These are phyloP conservation scores for Leccinum pallidistipes DNA, from an alignment of 1,284 basidiomycete species.

Conservation along the genomic window DNA sequence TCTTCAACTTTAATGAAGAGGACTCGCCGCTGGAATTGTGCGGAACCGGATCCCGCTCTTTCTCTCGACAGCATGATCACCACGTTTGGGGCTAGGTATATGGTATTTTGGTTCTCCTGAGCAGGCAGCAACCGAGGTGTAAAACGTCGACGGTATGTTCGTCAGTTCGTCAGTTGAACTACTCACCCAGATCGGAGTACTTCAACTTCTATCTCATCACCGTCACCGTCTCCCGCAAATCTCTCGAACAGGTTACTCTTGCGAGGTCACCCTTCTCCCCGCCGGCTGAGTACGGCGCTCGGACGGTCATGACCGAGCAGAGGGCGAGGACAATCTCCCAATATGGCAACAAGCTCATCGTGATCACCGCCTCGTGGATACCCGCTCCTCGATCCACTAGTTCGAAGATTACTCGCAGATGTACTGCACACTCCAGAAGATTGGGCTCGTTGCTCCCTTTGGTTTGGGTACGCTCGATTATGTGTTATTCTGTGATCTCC, in stretches of 20 bases:
- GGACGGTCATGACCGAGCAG: slow-evolving; percentile 9
- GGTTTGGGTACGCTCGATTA: slow-evolving; percentile 28
- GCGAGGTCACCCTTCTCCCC: slow-evolving; percentile 15
- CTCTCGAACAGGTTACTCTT: slow-evolving; percentile 2
- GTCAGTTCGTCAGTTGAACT: no score
- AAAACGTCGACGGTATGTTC: background rate
- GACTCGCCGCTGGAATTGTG: slow-evolving; percentile 25
- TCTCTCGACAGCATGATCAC: background rate
- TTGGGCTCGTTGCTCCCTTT: slow-evolving; percentile 32
- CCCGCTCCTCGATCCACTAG: slow-evolving; percentile 27
- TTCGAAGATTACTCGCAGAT: slow-evolving; percentile 28
- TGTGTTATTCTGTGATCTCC: background rate
- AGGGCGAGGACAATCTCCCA: slow-evolving; percentile 23
- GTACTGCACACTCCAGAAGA: slow-evolving; percentile 31
- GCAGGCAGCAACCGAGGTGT: background rate
- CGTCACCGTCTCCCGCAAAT: slow-evolving; percentile 14
- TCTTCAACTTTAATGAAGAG: slow-evolving; percentile 31
- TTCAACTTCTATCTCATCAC: no score
- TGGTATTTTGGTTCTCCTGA: background rate
- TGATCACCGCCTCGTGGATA: slow-evolving; percentile 13
- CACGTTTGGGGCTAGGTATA: no score
- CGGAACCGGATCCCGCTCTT: slow-evolving; percentile 22
- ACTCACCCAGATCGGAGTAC: no score
- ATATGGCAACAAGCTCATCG: slow-evolving; percentile 16
- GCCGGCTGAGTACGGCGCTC: slow-evolving; percentile 10